These are phyloP conservation scores for Basipetospora chlamydospora DNA, from an alignment of 2,329 filamentous ascomycete genomes.

Conservation along the genomic window DNA sequence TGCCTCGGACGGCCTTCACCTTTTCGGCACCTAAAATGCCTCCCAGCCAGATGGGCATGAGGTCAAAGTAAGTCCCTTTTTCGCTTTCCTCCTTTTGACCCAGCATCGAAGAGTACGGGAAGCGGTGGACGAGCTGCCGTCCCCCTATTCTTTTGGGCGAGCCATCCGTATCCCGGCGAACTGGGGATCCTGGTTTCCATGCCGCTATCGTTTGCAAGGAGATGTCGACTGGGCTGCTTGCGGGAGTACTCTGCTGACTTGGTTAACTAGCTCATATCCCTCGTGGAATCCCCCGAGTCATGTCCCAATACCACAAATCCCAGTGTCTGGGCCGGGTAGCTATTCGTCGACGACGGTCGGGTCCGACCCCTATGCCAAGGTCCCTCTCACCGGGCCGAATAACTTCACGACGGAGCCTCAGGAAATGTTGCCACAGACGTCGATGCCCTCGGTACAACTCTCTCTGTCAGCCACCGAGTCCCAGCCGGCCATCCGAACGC, in stretches of 20 bases:
- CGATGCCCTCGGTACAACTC: constrained; percentile 33
- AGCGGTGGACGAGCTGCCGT: background rate
- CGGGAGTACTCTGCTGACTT: no score
- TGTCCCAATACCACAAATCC: constrained; percentile 32
- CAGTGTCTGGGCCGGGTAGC: constrained; percentile 26
- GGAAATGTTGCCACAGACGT: constrained; percentile 34
- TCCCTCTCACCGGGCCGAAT: constrained; percentile 32
- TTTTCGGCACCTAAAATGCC: constrained; percentile 43
- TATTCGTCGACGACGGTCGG: constrained; percentile 38
- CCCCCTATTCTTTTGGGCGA: background rate
- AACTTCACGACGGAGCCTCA: constrained; percentile 36
- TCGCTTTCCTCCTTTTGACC: background rate
- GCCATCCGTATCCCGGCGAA: no score
- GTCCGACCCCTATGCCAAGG: constrained; percentile 36
- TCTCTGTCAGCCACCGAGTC: constrained; percentile 33
- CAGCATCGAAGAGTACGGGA: background rate
- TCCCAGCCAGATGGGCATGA: constrained; percentile 36
- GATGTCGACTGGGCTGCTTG: no score
- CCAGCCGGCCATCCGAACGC: constrained; percentile 32
- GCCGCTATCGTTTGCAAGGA: no score
- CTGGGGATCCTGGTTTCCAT: no score
- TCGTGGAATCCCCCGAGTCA: constrained; percentile 35
- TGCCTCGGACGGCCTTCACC: constrained; percentile 42
- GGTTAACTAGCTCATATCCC: constrained; percentile 35
- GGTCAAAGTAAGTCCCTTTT: constrained; percentile 39